Evolutionary conservation across 371 early-diverging fungal genomes (phyloP), one percentile per base, ranked within the genome.

Genomic region (Nematocida sp.): DNA sequence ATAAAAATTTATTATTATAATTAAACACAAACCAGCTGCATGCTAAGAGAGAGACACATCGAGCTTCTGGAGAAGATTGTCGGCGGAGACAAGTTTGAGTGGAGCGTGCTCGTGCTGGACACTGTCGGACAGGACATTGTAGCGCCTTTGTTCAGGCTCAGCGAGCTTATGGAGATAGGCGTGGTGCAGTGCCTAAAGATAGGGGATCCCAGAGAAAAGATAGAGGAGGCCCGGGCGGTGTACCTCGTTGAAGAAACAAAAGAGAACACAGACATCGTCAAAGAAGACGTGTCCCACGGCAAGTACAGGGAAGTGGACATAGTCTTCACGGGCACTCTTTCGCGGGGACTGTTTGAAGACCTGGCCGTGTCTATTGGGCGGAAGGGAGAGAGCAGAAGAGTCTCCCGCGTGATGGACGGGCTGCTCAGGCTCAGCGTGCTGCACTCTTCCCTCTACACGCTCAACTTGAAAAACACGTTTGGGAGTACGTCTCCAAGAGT

Each of bases 41-140:
- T 81, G 83, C 75, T 83, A 38, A 63, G 81, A 60, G 66, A 75
- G 46, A 55, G 54, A 60, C 78, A 79, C 60, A 76, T 74, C 53
- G 48, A 77, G 64, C 66, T 53, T 62, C 50, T 83, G 25, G 17
- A 55, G 1, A 43, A 29, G 21, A 43, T 83, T 34, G 38, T 83
- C 25, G 53, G 51, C 13, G 53, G 54, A 62, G 56, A 66, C 40
- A 23, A 45, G 21, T 54, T 51, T 49, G 79, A 80, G 2, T 99
- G 98, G 97, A 97, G 95, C 79, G 92, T 95, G 1, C 83, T 99
- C 31, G 86, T 99, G 37, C 90, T 96, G 83, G 98, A 97, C 82
- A 84, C 87, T 74, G 87, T 88, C 70, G 90, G 94, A 2, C 91
- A 91, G 76, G 91, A 93, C 78, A 87, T 96, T 63, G 90, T 99